Evolutionary conservation across 495 filamentous ascomycete genomes (phyloP).

Genomic region (Bryoglossum gracile): DNA sequence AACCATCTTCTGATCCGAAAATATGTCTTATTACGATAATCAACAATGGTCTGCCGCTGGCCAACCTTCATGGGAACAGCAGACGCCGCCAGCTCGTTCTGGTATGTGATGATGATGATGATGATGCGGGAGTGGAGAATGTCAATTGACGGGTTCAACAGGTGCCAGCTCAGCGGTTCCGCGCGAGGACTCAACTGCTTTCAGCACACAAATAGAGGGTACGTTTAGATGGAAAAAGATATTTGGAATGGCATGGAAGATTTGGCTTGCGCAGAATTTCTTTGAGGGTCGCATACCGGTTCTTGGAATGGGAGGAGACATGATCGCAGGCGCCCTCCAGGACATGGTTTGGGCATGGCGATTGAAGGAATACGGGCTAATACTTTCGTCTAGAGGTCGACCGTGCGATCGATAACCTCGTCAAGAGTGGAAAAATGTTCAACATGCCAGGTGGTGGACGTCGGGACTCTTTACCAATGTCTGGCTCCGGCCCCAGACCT

Average conservation of each 20-base stretch:
- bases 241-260: neutral
- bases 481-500: conserved; percentile 48
- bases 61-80: conserved; percentile 71
- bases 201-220: conserved; percentile 90
- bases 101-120: conserved; percentile 44
- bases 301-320: neutral
- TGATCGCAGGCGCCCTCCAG: conserved; percentile 6
- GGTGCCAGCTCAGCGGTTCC: conserved; percentile 72
- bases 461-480: conserved; percentile 78
- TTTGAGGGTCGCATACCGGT: neutral
- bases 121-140: neutral
- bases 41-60: conserved; percentile 68
- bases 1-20: conserved; percentile 17
- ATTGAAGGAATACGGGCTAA: conserved; percentile 10
- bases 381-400: conserved; percentile 70
- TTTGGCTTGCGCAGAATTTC: conserved; percentile 4
- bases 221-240: conserved; percentile 33
- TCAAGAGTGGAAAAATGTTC: conserved; percentile 94
- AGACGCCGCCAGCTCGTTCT: conserved; percentile 77
- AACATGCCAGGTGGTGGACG: conserved; percentile 53
- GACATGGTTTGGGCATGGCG: neutral
- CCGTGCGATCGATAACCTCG: conserved; percentile 87
- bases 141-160: conserved; percentile 39
- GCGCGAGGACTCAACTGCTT: conserved; percentile 71
- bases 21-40: conserved; percentile 89